These are phyloP conservation scores for Trichosporon sp. DNA, from an alignment of 1,284 basidiomycete species.

Conservation along the genomic window DNA sequence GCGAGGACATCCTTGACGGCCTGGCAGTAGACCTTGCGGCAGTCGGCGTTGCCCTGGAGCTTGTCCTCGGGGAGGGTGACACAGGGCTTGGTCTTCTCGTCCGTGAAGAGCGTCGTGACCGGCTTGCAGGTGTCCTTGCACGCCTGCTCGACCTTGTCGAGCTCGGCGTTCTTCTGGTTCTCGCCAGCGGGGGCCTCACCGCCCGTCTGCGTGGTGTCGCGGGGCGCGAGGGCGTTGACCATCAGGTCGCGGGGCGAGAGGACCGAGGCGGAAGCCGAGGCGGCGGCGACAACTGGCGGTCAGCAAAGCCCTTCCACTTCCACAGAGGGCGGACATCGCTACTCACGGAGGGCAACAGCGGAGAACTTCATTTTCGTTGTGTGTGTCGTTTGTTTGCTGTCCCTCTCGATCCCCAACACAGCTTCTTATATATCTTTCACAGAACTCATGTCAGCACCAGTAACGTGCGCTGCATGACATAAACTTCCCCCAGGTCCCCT, in stretches of 20 bases:
- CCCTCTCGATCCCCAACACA: background rate
- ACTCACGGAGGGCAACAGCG: background rate
- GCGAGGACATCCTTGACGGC: background rate
- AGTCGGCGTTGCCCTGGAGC: background rate
- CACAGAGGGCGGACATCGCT: too few relatives aligned
- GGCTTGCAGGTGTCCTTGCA: background rate
- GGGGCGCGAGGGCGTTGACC: background rate
- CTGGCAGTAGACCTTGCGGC: background rate
- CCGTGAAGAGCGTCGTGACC: background rate
- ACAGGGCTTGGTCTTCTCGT: background rate
- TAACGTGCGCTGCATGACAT: background rate
- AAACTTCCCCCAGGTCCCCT: background rate
- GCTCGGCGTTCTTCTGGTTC: background rate
- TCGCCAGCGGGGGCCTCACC: background rate
- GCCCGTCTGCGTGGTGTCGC: background rate
- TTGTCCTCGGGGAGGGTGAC: background rate
- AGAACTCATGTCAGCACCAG: background rate
- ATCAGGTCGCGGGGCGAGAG: background rate
- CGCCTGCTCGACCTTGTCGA: background rate
- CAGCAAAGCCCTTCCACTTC: too few relatives aligned
- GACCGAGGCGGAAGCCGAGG: background rate
- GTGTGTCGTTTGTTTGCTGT: background rate
- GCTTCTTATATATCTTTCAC: background rate
- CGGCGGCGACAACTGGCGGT: background rate
- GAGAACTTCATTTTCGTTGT: constrained; percentile 4